Percentiles rank a stretch among this genome's conserved stretches.
phyloP scores from a whole-genome alignment of 1,284 basidiomycete genomes.

The Thelephora terrestris region DNA sequence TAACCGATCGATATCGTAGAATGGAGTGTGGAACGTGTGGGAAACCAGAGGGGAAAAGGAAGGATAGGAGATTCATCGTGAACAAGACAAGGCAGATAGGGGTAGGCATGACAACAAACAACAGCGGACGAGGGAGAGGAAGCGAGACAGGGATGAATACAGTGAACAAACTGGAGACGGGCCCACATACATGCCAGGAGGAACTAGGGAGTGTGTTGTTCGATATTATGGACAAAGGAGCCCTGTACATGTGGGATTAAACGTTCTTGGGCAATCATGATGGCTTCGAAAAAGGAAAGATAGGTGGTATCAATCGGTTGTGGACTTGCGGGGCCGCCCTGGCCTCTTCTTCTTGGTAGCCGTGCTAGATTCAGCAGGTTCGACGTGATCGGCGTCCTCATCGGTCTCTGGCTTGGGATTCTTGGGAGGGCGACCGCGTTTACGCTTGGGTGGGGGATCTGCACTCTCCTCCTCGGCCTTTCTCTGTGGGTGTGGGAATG shows the following conservation, averaged over 20 bases:
- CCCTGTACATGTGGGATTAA: too few species aligned
- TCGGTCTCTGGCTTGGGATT: conserved; percentile 34
- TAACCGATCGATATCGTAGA: background rate
- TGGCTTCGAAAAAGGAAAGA: background rate
- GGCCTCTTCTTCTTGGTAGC: conserved; percentile 1
- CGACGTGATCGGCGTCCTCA: conserved; percentile 25
- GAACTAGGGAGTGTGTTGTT: background rate
- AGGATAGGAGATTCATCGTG: background rate
- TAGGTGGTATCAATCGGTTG: background rate
- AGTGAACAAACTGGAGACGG: background rate
- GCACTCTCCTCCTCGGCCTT: conserved; percentile 35
- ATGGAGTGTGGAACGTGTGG: too few species aligned
- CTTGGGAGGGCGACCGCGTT: conserved; percentile 67
- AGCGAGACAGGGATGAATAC: background rate
- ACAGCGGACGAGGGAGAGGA: background rate
- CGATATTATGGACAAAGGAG: background rate
- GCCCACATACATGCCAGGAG: background rate
- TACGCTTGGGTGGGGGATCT: conserved; percentile 47
- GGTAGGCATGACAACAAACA: conserved; percentile 1
- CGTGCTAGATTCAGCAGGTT: conserved; percentile 15
- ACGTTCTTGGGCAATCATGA: background rate
- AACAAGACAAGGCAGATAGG: background rate
- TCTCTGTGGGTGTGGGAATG: conserved; percentile 29
- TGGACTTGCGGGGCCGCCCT: background rate
- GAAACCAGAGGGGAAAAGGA: too few species aligned